Conservation (phyloP, 192 early-diverging fungal species). For the Coemansia sp. region DNA sequence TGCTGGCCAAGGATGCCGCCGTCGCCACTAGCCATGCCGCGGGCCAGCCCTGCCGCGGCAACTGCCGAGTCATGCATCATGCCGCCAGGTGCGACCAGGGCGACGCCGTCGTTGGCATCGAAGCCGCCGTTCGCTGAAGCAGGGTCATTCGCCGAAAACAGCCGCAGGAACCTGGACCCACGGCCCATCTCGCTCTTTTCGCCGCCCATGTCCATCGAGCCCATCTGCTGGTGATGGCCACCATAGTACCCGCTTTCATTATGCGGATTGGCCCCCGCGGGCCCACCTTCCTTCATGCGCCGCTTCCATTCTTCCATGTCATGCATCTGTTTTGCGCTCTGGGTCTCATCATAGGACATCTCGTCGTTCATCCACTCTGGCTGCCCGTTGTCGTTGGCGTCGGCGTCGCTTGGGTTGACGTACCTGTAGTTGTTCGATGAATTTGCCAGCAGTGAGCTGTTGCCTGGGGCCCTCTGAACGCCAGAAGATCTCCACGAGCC, state of each 20-base stretch:
- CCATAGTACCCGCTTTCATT: neutral
- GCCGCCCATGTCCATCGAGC: neutral
- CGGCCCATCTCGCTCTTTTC: conserved; percentile 17
- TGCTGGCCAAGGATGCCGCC: neutral
- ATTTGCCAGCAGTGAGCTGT: neutral
- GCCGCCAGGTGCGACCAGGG: conserved; percentile 11
- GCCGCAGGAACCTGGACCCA: conserved; percentile 44
- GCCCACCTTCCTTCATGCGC: conserved; percentile 32
- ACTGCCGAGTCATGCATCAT: neutral
- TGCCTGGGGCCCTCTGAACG: neutral
- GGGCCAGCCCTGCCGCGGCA: neutral
- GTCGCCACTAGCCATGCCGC: neutral
- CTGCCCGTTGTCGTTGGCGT: conserved; percentile 17
- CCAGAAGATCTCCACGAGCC: conserved; percentile 38
- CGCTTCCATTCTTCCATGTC: conserved; percentile 55
- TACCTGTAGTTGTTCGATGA: neutral
- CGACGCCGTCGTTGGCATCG: neutral
- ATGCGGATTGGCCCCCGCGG: neutral
- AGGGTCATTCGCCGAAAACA: conserved; percentile 28
- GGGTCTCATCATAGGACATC: conserved; percentile 35
- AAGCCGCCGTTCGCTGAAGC: neutral
- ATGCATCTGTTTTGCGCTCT: conserved; percentile 38
- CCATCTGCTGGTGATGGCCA: conserved; percentile 3
- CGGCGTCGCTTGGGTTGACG: neutral
- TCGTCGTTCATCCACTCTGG: conserved; percentile 54